phyloP scores from a whole-genome alignment of 1,284 basidiomycete genomes.

The Apiotrichum sp. region DNA sequence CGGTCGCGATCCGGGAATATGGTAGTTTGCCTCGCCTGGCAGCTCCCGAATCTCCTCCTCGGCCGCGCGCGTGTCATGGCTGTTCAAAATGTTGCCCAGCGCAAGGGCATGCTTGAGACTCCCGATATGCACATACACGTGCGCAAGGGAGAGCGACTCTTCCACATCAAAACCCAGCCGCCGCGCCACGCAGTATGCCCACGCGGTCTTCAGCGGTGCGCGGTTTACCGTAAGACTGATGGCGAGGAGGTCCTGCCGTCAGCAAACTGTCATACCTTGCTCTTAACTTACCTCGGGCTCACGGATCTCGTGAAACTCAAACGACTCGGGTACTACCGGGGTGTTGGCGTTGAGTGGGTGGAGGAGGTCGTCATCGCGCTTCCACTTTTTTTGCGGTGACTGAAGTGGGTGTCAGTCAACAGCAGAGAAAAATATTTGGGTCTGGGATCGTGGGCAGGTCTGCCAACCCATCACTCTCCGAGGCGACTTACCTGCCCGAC shows the following conservation, averaged over 20 bases:
- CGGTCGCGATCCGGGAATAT: constrained; percentile 4
- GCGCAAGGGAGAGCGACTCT: constrained; percentile 61
- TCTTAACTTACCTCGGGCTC: constrained; percentile 52
- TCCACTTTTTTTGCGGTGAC: constrained; percentile 1
- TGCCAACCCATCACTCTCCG: too few species aligned
- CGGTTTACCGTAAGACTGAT: constrained; percentile 68
- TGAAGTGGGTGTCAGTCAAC: background rate
- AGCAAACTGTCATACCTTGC: constrained; percentile 30
- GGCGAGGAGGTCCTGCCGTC: constrained; percentile 57
- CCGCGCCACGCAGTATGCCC: constrained; percentile 80
- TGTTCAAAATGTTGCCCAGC: constrained; percentile 58
- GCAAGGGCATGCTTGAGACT: constrained; percentile 75
- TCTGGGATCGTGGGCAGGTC: background rate
- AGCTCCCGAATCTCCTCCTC: constrained; percentile 41
- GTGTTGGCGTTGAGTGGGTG: constrained; percentile 26
- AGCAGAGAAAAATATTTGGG: background rate
- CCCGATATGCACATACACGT: constrained; percentile 85
- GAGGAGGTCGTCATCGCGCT: background rate
- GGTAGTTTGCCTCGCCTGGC: constrained; percentile 22
- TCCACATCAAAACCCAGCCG: constrained; percentile 74
- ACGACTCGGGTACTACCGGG: constrained; percentile 55
- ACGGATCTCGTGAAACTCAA: constrained; percentile 32
- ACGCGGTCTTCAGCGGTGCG: constrained; percentile 89
- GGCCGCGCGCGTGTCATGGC: constrained; percentile 49
- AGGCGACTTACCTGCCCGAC: constrained; percentile 25